Evolutionary conservation across 2,329 filamentous ascomycete genomes (phyloP), one percentile per base, ranked within the genome.

Genomic region (Berkeleyomyces basicola): DNA sequence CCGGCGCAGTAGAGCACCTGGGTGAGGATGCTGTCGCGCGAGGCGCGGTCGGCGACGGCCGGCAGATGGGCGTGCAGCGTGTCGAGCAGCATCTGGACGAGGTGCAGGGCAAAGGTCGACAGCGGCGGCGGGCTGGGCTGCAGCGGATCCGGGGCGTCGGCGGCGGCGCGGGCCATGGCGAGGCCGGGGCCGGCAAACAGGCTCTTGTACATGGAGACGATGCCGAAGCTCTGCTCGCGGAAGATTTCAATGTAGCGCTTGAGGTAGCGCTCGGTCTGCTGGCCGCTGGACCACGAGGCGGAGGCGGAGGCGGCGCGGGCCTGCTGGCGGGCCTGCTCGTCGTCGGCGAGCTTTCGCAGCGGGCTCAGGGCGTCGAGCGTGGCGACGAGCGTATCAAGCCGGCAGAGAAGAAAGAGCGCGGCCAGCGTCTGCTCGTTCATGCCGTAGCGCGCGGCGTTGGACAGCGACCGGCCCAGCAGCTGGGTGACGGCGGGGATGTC

Each of bases 231-330:
- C 73, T 99, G 93, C 73, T 99, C 93, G 61, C 93, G 87, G 72
- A 97, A 97, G 37, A 99, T 90, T 71, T 99, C 93, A 68, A 99
- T 88, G 73, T 95, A 99, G 58, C 91, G 82, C 73, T 97, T 99
- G 51, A 99, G 76, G 69, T 90, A 99, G 60, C 90, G 82, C 72
- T 97, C 93, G 0, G 91, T 96, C 72, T 97, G 93, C 69, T 95
- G 90, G 0, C 92, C 92, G 0, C 83, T 83, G 2, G 80, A 82
- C 81, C 80, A 87, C 43, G 73, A 70, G 47, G 72, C 72, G 7
- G 73, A 70, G 47, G 72, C 72, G 7, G 73, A 72, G 31, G 71
- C 70, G 4, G 72, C 69, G 11, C 73, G 70, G 42, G 77, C 73
- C 63, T 72, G 73, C 65, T 79, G 76, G 11, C 76, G 78, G 55